Percentiles rank a stretch among this genome's conserved stretches.
Conservation (phyloP, 169 alveolate species). For the Plasmodium vinckei region DNA sequence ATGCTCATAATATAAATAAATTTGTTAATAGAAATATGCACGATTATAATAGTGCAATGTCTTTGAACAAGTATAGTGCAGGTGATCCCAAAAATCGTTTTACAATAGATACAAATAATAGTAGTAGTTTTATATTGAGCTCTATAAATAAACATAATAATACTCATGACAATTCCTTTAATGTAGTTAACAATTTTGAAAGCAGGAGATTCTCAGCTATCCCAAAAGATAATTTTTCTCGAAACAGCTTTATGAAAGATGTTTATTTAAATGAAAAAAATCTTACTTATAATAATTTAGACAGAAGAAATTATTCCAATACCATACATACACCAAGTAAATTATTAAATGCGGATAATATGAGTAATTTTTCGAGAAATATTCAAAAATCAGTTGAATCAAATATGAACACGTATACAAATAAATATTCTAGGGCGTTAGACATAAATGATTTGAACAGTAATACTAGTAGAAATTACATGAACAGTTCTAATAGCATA, state of each 20-base stretch:
- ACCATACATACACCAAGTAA: not conserved
- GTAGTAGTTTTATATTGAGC: constrained; percentile 59
- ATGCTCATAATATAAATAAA: constrained; percentile 2
- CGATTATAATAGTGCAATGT: constrained; percentile 13
- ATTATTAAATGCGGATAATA: constrained; percentile 33
- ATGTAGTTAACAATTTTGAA: constrained; percentile 23
- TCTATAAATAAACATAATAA: constrained; percentile 22
- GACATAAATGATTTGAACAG: constrained; percentile 67
- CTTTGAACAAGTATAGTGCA: constrained; percentile 43
- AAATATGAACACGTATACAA: constrained; percentile 33
- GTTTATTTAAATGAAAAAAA: constrained; percentile 22
- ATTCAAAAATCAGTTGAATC: constrained; percentile 51
- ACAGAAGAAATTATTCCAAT: constrained; percentile 12
- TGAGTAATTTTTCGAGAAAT: constrained; percentile 61
- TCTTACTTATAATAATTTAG: constrained; percentile 11
- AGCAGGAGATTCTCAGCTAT: constrained; percentile 7
- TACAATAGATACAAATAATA: constrained; percentile 46
- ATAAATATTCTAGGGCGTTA: constrained; percentile 60
- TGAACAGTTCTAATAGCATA: constrained; percentile 67
- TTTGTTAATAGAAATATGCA: constrained; percentile 14
- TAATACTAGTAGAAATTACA: constrained; percentile 55
- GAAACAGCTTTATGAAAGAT: not conserved
- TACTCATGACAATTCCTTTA: constrained; percentile 23
- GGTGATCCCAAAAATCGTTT: constrained; percentile 25
- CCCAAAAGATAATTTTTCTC: constrained; percentile 15